Conservation (phyloP, 2,329 filamentous ascomycete genomes). For the Phyllosticta capitalensis region DNA sequence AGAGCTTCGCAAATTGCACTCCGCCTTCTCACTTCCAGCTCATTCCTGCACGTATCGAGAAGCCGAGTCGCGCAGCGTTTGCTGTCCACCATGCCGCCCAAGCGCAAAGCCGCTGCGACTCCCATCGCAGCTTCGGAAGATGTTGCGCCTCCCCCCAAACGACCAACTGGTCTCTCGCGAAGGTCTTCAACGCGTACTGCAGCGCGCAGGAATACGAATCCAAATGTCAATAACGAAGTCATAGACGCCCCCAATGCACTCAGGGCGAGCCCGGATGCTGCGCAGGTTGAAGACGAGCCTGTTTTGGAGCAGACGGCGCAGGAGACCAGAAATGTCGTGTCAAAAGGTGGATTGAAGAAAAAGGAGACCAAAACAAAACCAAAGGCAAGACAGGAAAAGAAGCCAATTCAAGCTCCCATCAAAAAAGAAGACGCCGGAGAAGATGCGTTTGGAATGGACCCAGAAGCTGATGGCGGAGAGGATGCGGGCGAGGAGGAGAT, state of each 20-base stretch:
- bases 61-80: background rate
- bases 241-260: slow-evolving; percentile 33
- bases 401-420: background rate
- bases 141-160: slow-evolving; percentile 1
- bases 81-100: slow-evolving; percentile 3
- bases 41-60: background rate
- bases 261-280: slow-evolving; percentile 35
- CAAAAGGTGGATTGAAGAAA: background rate
- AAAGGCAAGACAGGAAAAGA: background rate
- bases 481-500: slow-evolving; percentile 46
- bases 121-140: background rate
- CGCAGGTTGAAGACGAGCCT: slow-evolving; percentile 15
- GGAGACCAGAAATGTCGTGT: background rate
- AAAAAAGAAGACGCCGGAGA: slow-evolving; percentile 11
- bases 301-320: background rate
- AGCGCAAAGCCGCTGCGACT: slow-evolving; percentile 4
- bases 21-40: background rate
- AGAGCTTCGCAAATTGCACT: background rate
- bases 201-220: slow-evolving; percentile 15
- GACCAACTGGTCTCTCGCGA: background rate
- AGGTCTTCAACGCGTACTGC: background rate
- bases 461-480: slow-evolving; percentile 45
- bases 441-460: slow-evolving; percentile 26
- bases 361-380: background rate
- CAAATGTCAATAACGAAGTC: slow-evolving; percentile 30